Base-by-base conservation (phyloP, 2,329 filamentous ascomycete genomes). In the Neopestalotiopsis sp. region DNA sequence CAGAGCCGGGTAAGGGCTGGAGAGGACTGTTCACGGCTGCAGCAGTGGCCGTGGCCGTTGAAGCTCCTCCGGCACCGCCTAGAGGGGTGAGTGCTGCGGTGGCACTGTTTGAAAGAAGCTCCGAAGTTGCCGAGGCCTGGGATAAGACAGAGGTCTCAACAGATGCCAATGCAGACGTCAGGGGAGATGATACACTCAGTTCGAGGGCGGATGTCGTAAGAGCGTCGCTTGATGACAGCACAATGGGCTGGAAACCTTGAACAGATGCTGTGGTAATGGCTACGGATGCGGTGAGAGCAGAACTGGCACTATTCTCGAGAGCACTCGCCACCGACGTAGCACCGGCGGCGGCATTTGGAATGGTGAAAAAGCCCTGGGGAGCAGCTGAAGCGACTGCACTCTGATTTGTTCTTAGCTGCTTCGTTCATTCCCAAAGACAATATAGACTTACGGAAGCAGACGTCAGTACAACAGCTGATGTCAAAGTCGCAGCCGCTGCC, bases 241-340 rank as follows among this genome's bases (percentile, higher is more conserved):
- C n/a, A 17, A 66, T 66, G 0, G 63, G 56, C 30, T 66, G 63
- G 49, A 66, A 66, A 5, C 63, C 63, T n/a, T 66, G 63, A 1
- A 24, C 13, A 0, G 63, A 56, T 45, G 61, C 34, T 12, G 61
- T n/a, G 10, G 20, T 17, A 6, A 14, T 10, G 1, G 9, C 40
- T 12, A 20, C 20, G 17, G 40, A 24, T 10, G 34, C 20, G 10
- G 30, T 62, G 32, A 62, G 14, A 13, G 13, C 57, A 14, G 24
- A 14, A 59, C 5, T 59, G 13, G 57, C 13, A 28, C 24, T 59
- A 24, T 24, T 20, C 45, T 17, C 20, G 17, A 20, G 14, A 17
- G n/a, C n/a, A 2, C n/a, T 53, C 20, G 57, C 2, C 24, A 59
- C 7, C 30, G n/a, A 14, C 28, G 61, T 24, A 24, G 42, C 45